Conservation (phyloP, 2,329 filamentous ascomycete species). For the Capronia americana region DNA sequence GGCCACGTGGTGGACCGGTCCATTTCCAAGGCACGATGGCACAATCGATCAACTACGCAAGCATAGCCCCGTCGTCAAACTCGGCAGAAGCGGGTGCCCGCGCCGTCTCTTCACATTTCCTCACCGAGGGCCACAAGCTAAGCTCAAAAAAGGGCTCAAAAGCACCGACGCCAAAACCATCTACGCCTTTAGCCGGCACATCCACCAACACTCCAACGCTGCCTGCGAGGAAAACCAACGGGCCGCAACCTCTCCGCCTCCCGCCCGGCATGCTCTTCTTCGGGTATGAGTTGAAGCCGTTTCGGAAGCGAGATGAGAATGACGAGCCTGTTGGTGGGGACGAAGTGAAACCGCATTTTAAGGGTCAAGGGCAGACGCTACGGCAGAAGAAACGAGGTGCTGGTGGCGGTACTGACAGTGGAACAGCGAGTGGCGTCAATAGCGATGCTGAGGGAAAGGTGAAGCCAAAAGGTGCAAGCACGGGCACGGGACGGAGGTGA, state of each 20-base stretch:
- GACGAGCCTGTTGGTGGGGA: conserved; percentile 67
- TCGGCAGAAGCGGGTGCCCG: conserved; percentile 68
- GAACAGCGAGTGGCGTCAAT: conserved; percentile 47
- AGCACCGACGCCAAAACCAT: conserved; percentile 72
- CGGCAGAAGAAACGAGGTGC: conserved; percentile 72
- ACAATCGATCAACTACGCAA: conserved; percentile 93
- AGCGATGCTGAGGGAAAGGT: conserved; percentile 42
- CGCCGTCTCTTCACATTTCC: conserved; percentile 76
- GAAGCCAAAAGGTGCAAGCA: conserved; percentile 18
- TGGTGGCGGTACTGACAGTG: conserved; percentile 35
- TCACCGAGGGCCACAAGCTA: conserved; percentile 80
- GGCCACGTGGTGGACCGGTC: conserved; percentile 70
- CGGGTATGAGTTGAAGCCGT: conserved; percentile 88
- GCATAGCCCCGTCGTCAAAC: conserved; percentile 80
- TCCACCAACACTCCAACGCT: conserved; percentile 56
- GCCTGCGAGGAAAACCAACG: conserved; percentile 65
- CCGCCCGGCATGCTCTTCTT: conserved; percentile 94
- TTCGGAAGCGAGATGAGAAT: conserved; percentile 78
- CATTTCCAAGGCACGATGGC: conserved; percentile 94
- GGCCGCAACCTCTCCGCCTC: conserved; percentile 83
- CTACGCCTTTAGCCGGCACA: conserved; percentile 71
- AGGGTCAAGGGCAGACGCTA: conserved; percentile 83
- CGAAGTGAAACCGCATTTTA: conserved; percentile 75
- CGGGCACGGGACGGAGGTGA: conserved; percentile 14
- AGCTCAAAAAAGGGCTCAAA: conserved; percentile 82